phyloP scores from a whole-genome alignment of 2,329 filamentous ascomycete genomes.

The Penicillium vulpinum region DNA sequence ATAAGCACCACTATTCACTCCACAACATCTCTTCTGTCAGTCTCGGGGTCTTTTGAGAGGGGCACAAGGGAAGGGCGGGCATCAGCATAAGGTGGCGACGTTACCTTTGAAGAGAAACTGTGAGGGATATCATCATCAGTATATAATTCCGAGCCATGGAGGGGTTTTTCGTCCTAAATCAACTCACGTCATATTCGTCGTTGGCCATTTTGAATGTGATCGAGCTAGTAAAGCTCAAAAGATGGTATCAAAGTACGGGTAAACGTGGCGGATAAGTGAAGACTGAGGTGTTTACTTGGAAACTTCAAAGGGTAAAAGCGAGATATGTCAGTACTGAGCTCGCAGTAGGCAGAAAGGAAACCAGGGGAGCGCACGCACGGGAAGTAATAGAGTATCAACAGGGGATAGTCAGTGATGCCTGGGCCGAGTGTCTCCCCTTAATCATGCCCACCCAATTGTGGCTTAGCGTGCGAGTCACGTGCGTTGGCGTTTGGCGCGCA shows the following conservation, averaged over 20 bases:
- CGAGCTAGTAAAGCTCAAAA: conserved; percentile 18
- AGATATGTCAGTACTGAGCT: neutral
- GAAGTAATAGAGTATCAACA: conserved; percentile 19
- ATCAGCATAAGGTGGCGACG: conserved; percentile 28
- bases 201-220: conserved; percentile 73
- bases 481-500: conserved; percentile 3
- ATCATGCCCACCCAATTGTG: conserved; percentile 9
- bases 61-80: conserved; percentile 16
- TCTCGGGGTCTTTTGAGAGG: neutral
- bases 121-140: conserved; percentile 31
- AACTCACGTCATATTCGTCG: conserved; percentile 98
- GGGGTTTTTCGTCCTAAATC: neutral
- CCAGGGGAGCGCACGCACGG: conserved; percentile 3
- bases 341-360: neutral
- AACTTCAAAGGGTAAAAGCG: neutral
- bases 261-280: conserved; percentile 6
- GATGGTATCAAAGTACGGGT: conserved; percentile 18
- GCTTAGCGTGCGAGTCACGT: conserved; percentile 20
- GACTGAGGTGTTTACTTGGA: conserved; percentile 1
- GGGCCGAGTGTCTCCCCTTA: conserved; percentile 23
- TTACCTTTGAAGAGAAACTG: conserved; percentile 99
- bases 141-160: conserved; percentile 17
- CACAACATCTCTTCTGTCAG: conserved; percentile 19
- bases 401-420: conserved; percentile 21
- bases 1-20: conserved; percentile 80